Percentiles rank a stretch among this genome's conserved stretches.
Conservation (phyloP, 352 stramenopile genomes). For the Phytophthora parvispora region DNA sequence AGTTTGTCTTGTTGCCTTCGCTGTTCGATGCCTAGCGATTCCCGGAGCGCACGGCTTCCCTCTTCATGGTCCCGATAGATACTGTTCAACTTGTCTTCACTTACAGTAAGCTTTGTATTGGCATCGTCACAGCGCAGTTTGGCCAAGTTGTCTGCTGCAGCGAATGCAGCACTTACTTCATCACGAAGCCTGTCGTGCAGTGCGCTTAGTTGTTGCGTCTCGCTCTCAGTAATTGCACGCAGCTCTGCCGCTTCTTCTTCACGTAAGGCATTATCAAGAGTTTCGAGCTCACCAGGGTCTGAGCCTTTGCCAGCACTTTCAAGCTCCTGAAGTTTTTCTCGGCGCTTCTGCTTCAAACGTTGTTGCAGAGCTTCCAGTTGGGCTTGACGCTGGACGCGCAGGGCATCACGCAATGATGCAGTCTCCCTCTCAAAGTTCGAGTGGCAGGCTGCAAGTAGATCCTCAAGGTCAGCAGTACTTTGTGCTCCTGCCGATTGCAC, state of each 20-base stretch:
- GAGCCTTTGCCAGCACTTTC: neutral
- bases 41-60: slow-evolving; percentile 19
- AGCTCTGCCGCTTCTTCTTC: slow-evolving; percentile 12
- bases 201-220: slow-evolving; percentile 10
- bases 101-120: slow-evolving; percentile 8
- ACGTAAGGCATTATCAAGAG: slow-evolving; percentile 12
- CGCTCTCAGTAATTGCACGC: slow-evolving; percentile 7
- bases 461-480: slow-evolving; percentile 37
- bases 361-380: slow-evolving; percentile 31
- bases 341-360: slow-evolving; percentile 17
- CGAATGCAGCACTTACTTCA: slow-evolving; percentile 23
- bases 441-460: slow-evolving; percentile 31
- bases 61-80: slow-evolving; percentile 36
- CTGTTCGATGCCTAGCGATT: slow-evolving; percentile 36
- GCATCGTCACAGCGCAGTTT: slow-evolving; percentile 21
- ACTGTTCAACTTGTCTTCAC: slow-evolving; percentile 22
- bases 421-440: slow-evolving; percentile 38
- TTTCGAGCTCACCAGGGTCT: slow-evolving; percentile 1
- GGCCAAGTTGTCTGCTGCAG: slow-evolving; percentile 16
- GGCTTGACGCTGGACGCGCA: slow-evolving; percentile 24
- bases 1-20: slow-evolving; percentile 50
- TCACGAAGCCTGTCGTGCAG: slow-evolving; percentile 17
- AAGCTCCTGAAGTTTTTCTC: slow-evolving; percentile 15
- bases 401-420: slow-evolving; percentile 18
- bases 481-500: slow-evolving; percentile 26